These are phyloP conservation scores for Leccinum griseonigrum DNA, from an alignment of 1,284 basidiomycete species.

Conservation along the genomic window DNA sequence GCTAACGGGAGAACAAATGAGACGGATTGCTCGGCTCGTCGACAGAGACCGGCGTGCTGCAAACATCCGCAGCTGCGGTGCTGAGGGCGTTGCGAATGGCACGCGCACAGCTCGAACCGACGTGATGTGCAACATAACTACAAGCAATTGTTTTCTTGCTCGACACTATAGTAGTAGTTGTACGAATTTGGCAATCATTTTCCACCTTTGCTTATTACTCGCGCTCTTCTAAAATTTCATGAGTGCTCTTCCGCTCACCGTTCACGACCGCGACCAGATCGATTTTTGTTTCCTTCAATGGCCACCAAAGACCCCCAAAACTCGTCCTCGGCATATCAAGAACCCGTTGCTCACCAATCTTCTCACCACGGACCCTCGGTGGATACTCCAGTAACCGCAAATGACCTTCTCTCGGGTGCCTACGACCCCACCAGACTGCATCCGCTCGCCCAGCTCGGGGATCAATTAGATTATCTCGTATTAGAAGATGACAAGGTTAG, in stretches of 20 bases:
- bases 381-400: conserved; percentile 68
- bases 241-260: conserved; percentile 14
- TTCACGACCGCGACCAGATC: conserved; percentile 17
- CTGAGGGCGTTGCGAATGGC: conserved; percentile 23
- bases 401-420: conserved; percentile 78
- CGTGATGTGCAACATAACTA: conserved; percentile 13
- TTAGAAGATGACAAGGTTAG: conserved; percentile 92
- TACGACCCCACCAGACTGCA: conserved; percentile 91
- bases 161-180: conserved; percentile 9
- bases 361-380: conserved; percentile 43
- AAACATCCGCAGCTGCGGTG: conserved; percentile 23
- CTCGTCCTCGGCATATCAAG: conserved; percentile 35
- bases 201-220: conserved; percentile 20
- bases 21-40: conserved; percentile 23
- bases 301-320: conserved; percentile 24
- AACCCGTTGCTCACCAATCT: conserved; percentile 47
- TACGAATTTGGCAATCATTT: conserved; percentile 14
- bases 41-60: conserved; percentile 19
- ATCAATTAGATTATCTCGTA: conserved; percentile 89
- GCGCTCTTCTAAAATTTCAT: conserved; percentile 34
- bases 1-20: conserved; percentile 15
- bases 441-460: conserved; percentile 84
- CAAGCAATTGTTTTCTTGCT: conserved; percentile 27
- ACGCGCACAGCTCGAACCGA: conserved; percentile 23
- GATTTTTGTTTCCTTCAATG: conserved; percentile 24